These are phyloP conservation scores for Podaxis pistillaris DNA, from an alignment of 768 basidiomycete genomes.

Conservation along the genomic window DNA sequence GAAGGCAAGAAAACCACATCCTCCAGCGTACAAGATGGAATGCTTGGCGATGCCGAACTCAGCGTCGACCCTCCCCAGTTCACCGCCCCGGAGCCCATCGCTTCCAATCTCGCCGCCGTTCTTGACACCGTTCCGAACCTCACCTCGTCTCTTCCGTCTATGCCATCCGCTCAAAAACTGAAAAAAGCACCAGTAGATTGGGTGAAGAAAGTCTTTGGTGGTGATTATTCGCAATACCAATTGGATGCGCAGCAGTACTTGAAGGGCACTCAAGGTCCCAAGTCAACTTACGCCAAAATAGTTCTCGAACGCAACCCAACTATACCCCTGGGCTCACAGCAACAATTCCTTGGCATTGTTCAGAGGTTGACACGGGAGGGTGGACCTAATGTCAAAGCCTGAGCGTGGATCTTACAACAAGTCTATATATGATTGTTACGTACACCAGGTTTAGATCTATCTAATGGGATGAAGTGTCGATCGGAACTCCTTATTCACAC, in stretches of 20 bases:
- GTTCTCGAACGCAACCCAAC: conserved; percentile 7
- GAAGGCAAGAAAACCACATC: not conserved
- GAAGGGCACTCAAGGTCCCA: conserved; percentile 5
- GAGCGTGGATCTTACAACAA: not conserved
- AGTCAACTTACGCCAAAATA: conserved; percentile 8
- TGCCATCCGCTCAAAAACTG: not conserved
- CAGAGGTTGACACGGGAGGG: not conserved
- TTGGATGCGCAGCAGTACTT: conserved; percentile 5
- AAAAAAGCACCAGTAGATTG: not conserved
- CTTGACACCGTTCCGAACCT: conserved; percentile 18
- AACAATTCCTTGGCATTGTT: not conserved
- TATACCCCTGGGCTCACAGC: not conserved
- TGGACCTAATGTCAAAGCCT: not conserved
- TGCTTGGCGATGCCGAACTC: conserved; percentile 17
- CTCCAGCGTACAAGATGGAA: not conserved
- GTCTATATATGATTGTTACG: no score
- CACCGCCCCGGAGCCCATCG: conserved; percentile 21
- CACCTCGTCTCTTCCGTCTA: conserved; percentile 18
- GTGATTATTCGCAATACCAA: conserved; percentile 11
- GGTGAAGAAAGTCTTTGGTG: conserved; percentile 6
- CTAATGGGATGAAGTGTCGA: no score
- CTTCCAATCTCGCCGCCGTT: conserved; percentile 23
- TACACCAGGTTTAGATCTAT: no score
- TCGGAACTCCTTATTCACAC: no score
- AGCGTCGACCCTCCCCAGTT: conserved; percentile 25